Evolutionary conservation across 2,329 filamentous ascomycete species (phyloP).

Genomic region (Pseudofabraea citricarpa): DNA sequence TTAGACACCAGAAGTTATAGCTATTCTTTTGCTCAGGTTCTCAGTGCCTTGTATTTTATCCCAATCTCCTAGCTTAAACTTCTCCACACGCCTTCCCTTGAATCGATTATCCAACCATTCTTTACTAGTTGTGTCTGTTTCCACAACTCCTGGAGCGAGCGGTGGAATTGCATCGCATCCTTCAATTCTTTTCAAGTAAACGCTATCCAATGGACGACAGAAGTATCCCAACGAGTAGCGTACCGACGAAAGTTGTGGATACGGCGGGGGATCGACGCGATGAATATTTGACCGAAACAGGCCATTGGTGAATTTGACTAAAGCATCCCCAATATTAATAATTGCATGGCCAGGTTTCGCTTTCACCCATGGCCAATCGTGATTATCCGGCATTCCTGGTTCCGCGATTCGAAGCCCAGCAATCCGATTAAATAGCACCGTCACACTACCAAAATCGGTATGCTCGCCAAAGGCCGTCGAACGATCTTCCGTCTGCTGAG

Average conservation of each 20-base stretch:
- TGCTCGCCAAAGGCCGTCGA: conserved; percentile 44
- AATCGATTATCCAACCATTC: conserved; percentile 28
- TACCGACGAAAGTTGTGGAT: conserved; percentile 35
- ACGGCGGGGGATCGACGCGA: conserved; percentile 44
- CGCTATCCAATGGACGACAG: conserved; percentile 41
- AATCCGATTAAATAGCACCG: conserved; percentile 50
- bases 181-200: conserved; percentile 35
- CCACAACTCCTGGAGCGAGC: conserved; percentile 18
- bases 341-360: conserved; percentile 43
- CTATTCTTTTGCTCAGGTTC: neutral
- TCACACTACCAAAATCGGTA: conserved; percentile 52
- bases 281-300: conserved; percentile 38
- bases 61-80: neutral
- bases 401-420: conserved; percentile 49
- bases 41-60: neutral
- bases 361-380: conserved; percentile 46
- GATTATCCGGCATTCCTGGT: conserved; percentile 29
- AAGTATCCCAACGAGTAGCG: conserved; percentile 51
- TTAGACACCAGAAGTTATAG: too few relatives aligned
- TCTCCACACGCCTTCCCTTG: neutral
- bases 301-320: conserved; percentile 39
- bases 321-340: conserved; percentile 37
- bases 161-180: conserved; percentile 20
- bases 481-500: conserved; percentile 36
- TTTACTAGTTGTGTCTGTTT: conserved; percentile 31